Conservation (phyloP, 176 grass and related monocot genomes). For the Carex kokanica region DNA sequence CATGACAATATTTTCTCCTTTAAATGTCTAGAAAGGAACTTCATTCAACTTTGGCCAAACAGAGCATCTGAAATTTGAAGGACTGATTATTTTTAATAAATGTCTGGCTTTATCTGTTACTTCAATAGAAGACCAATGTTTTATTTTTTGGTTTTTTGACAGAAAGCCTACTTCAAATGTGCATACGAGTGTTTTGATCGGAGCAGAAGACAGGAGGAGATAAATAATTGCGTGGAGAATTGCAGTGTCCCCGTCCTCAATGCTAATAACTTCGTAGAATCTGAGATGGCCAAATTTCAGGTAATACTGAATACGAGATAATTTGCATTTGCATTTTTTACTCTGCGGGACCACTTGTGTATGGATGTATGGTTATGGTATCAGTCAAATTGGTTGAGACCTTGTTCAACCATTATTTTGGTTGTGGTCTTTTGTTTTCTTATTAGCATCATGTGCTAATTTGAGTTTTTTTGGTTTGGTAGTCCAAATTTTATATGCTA, state of each 20-base stretch:
- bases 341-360: background rate
- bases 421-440: background rate
- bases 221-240: slow-evolving; percentile 79
- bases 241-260: slow-evolving; percentile 72
- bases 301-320: slow-evolving; percentile 31
- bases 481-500: background rate
- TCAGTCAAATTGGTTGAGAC: background rate
- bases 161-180: slow-evolving; percentile 98
- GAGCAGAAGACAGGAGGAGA: slow-evolving; percentile 57
- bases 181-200: slow-evolving; percentile 93
- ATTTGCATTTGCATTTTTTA: background rate
- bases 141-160: slow-evolving; percentile 30
- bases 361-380: background rate
- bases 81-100: background rate
- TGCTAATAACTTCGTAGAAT: slow-evolving; percentile 74
- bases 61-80: background rate
- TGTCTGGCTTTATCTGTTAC: background rate
- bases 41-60: background rate
- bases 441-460: background rate
- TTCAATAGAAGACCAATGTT: background rate
- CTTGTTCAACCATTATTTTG: background rate
- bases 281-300: slow-evolving; percentile 97
- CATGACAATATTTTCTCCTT: background rate
- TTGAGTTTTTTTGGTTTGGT: background rate
- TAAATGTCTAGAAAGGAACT: background rate